Evolutionary conservation across 2,329 filamentous ascomycete species (phyloP).

Genomic region (Ascomycota sp.): DNA sequence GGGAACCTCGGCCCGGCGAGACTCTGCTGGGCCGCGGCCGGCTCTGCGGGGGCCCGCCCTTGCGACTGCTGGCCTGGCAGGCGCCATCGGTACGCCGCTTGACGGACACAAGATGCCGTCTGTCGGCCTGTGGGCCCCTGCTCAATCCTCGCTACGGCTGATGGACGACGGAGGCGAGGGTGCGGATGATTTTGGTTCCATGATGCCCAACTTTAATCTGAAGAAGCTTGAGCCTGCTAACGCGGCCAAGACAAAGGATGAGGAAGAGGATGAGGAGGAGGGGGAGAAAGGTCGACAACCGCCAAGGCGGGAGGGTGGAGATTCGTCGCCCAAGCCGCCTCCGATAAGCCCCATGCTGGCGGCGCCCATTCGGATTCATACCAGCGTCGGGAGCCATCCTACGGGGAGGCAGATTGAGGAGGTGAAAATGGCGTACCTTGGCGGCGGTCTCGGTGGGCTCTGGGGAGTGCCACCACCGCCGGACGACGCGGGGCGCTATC

Average conservation of each 20-base stretch:
- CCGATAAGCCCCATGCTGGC: conserved; percentile 11
- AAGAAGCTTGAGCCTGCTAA: conserved; percentile 9
- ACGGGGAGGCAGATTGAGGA: conserved; percentile 10
- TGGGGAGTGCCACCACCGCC: conserved; percentile 23
- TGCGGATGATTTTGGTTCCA: conserved; percentile 25
- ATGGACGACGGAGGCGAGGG: conserved; percentile 26
- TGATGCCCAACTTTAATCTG: conserved; percentile 31
- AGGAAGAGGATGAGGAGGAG: background rate
- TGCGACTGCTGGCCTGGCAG: conserved; percentile 3
- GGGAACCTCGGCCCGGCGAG: conserved; percentile 10
- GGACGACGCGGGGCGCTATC: conserved; percentile 22
- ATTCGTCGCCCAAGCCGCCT: conserved; percentile 3
- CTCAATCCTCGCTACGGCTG: conserved; percentile 20
- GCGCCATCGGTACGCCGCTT: conserved; percentile 3
- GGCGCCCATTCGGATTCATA: conserved; percentile 16
- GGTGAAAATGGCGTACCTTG: conserved; percentile 14
- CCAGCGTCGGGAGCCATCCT: conserved; percentile 8
- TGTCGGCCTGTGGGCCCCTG: conserved; percentile 14
- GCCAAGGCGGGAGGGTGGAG: too few relatives aligned
- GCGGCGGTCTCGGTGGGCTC: conserved; percentile 18
- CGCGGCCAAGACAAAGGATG: conserved; percentile 1
- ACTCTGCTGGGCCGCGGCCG: conserved; percentile 10
- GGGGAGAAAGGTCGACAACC: background rate
- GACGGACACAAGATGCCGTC: conserved; percentile 4
- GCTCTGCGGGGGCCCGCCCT: conserved; percentile 4